Base-by-base conservation (phyloP, 345 rosid genomes). In the Rhodamnia argentea region DNA sequence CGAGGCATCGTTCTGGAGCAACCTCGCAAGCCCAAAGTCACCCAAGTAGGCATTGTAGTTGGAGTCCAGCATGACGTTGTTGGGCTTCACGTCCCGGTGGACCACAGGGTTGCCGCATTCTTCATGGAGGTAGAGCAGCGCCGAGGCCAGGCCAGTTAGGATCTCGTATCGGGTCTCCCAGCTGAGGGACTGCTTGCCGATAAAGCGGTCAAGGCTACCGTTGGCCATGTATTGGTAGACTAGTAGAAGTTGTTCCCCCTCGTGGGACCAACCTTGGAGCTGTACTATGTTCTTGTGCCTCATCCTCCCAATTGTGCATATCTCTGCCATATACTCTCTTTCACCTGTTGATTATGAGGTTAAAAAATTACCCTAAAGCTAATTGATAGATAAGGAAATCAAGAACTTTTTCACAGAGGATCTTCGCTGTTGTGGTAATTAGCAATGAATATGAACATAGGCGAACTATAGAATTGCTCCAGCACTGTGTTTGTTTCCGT, bases 251-350 rank as follows among this genome's bases (percentile, higher is more conserved):
- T 89, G 87, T 74, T 88, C 83, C 0, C 88, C 86, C 78, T 91
- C 91, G 70, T 89, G 91, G 74, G 92, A 91, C 92, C 94, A 91
- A 5, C 92, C 92, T 52, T 62, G 90, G 55, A 92, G 92, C 47
- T 90, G 92, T 57, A 90, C 91, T n/a, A 90, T 88, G 84, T 92
- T 91, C 86, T 90, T 88, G 87, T 91, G 93, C 87, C 92, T 84
- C 40, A 91, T 85, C 18, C 91, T 84, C 81, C 92, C 93, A 50
- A 88, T 88, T 2, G 91, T 92, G 86, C 92, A 90, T 57, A 90
- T 87, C 87, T 91, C 92, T 12, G 91, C 91, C 6, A 92, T 84
- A 37, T 86, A 90, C 83, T 86, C 88, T 58, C 84, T 89, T 75
- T 90, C 92, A 78, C 93, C 93, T 91, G 83, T 32, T 12, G 9